Evolutionary conservation across 306 rosid genomes (phyloP).

Genomic region (Gleditsia sinensis): DNA sequence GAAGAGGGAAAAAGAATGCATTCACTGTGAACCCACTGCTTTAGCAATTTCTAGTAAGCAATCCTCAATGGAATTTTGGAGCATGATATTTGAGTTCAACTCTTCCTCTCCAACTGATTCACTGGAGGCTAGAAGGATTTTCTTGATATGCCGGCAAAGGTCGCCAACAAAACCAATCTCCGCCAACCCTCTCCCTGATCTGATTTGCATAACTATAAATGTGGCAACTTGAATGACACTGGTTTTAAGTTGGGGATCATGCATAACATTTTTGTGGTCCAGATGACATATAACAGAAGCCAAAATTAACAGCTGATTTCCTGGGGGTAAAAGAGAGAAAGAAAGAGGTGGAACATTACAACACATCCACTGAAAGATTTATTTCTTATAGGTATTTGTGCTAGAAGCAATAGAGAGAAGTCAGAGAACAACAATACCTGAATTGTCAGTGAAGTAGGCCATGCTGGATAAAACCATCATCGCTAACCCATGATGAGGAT

Average conservation of each 20-base stretch:
- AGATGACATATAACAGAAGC: constrained; percentile 80
- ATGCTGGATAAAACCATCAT: constrained; percentile 76
- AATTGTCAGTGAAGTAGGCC: constrained; percentile 73
- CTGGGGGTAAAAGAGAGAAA: constrained; percentile 44
- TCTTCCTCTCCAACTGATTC: constrained; percentile 82
- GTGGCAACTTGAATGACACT: constrained; percentile 75
- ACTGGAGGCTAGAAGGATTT: constrained; percentile 81
- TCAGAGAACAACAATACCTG: constrained; percentile 66
- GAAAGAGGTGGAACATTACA: constrained; percentile 17
- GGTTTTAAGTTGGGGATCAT: constrained; percentile 77
- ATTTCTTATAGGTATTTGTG: constrained; percentile 9
- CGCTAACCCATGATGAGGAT: constrained; percentile 75
- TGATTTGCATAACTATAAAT: constrained; percentile 76
- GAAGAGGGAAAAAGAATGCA: background rate
- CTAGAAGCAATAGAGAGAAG: background rate
- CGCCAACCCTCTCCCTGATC: constrained; percentile 61
- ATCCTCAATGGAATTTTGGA: constrained; percentile 83
- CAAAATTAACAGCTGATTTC: constrained; percentile 77
- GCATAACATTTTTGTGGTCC: constrained; percentile 88
- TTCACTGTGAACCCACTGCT: constrained; percentile 55
- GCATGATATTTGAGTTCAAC: constrained; percentile 63
- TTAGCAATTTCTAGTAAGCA: constrained; percentile 86
- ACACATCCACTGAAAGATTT: background rate
- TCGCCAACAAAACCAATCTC: constrained; percentile 92
- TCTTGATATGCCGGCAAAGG: constrained; percentile 92